A percentile compares a stretch with the other conserved stretches of the same genome.
Evolutionary conservation across 331 rosid species (phyloP).

Genomic region (Stylosanthes scabra): DNA sequence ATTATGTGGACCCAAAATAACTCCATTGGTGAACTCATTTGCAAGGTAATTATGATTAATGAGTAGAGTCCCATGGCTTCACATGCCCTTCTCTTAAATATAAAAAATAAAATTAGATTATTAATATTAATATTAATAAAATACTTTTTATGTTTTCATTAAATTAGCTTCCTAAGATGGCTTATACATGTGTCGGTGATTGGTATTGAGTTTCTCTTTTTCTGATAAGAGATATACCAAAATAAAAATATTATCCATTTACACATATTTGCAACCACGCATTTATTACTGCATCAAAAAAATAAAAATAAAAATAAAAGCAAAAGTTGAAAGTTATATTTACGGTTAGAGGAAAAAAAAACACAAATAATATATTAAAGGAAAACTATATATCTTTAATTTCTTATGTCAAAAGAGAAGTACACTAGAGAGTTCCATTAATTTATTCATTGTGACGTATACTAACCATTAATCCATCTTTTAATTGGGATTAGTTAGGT

Average conservation of each 20-base stretch:
- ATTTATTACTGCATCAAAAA: background rate
- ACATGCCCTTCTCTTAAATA: constrained; percentile 48
- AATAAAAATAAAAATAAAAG: too few relatives aligned
- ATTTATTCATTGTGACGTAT: too few relatives aligned
- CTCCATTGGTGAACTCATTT: constrained; percentile 42
- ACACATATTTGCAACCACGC: background rate
- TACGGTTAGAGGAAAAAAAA: too few relatives aligned
- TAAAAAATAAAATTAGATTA: background rate
- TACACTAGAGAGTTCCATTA: background rate
- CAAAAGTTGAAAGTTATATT: too few relatives aligned
- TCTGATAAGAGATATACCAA: constrained; percentile 12
- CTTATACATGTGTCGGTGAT: constrained; percentile 31
- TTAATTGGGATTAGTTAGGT: constrained; percentile 27
- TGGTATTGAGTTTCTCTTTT: background rate
- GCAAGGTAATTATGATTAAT: constrained; percentile 53
- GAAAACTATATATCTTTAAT: background rate
- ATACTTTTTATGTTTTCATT: too few relatives aligned
- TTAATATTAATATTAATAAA: too few relatives aligned
- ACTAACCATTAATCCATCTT: background rate
- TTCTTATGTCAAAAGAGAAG: background rate
- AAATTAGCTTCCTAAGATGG: background rate
- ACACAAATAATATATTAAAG: background rate
- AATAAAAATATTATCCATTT: constrained; percentile 14
- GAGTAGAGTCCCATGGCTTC: constrained; percentile 46
- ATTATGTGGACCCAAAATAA: constrained; percentile 64